Evolutionary conservation across 2,329 filamentous ascomycete species (phyloP), one percentile per base, ranked within the genome.

Genomic region (Ceratocystis lukuohia): DNA sequence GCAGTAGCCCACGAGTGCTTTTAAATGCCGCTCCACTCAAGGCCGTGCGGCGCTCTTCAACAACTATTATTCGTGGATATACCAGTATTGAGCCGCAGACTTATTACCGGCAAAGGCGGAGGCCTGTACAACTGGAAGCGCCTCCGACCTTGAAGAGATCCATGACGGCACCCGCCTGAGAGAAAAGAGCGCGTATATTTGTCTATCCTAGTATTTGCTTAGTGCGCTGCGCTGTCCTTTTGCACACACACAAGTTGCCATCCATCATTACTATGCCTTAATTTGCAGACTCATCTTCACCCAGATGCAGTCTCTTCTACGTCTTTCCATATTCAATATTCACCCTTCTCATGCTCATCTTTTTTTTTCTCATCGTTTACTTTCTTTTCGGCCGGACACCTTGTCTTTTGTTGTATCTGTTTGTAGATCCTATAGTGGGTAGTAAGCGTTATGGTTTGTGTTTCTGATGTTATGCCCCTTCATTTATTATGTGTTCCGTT

Each of bases 391-490:
- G 37, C 3, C 10, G 37, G 37, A 41, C 37, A 41, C 12, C 10
- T 41, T 41, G 37, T 41, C 37, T 41, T 41, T 41, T 41, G 37
- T 41, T 41, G 12, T 41, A 4, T 41, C 10, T 15, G 37, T 53
- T 25, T 59, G 56, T 59, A 59, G 56, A 59, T 59, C 15, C 8
- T 59, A 59, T 37, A 59, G 33, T 59, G 56, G 56, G 7, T 20
- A 30, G 56, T 20, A 28, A 59, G 30, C 56, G 56, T 33, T 59
- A 37, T 25, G 56, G 25, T 37, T n/a, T 59, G 28, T 37, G 8
- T 59, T 37, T 59, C 37, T 41, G 10, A n/a, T 59, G 7, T 33
- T 17, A 59, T 59, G 56, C 6, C 28, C 28, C 37, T 41, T 59
- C 17, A 37, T 30, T 33, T 57, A n/a, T 37, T 10, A 59, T 8